phyloP scores from a whole-genome alignment of 2,329 filamentous ascomycete species.

The Neofusicoccum umdonicola region DNA sequence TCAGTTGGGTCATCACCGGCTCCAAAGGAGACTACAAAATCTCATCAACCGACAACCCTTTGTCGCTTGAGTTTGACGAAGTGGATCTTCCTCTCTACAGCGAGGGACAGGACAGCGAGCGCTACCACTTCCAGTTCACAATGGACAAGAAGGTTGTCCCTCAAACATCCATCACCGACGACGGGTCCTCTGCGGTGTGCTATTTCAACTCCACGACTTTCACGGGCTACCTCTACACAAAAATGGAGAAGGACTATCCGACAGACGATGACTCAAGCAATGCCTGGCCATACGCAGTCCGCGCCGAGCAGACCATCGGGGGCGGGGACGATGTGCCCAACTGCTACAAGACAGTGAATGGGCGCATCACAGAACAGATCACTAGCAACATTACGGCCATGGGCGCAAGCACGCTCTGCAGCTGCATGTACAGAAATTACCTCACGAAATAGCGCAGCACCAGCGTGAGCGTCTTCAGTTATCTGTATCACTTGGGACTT shows the following conservation, averaged over 20 bases:
- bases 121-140: slow-evolving; percentile 57
- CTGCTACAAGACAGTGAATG: slow-evolving; percentile 49
- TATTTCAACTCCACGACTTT: slow-evolving; percentile 58
- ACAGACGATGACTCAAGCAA: slow-evolving; percentile 24
- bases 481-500: neutral
- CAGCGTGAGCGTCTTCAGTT: neutral
- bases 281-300: slow-evolving; percentile 60
- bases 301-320: slow-evolving; percentile 52
- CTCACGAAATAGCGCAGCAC: neutral
- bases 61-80: slow-evolving; percentile 57
- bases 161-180: slow-evolving; percentile 41
- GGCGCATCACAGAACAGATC: slow-evolving; percentile 35
- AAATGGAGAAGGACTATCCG: slow-evolving; percentile 42
- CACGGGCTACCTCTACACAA: slow-evolving; percentile 61
- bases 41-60: slow-evolving; percentile 56
- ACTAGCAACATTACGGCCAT: slow-evolving; percentile 34
- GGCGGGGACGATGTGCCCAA: slow-evolving; percentile 52
- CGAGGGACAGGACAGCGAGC: slow-evolving; percentile 49
- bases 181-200: slow-evolving; percentile 53
- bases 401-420: slow-evolving; percentile 38
- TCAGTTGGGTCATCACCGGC: slow-evolving; percentile 60
- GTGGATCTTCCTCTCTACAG: slow-evolving; percentile 51
- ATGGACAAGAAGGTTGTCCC: slow-evolving; percentile 56
- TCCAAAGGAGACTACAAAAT: slow-evolving; percentile 47
- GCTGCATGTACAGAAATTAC: slow-evolving; percentile 48